Base-by-base conservation (phyloP, 2,329 filamentous ascomycete species). In the Phyllosticta ampelicida region DNA sequence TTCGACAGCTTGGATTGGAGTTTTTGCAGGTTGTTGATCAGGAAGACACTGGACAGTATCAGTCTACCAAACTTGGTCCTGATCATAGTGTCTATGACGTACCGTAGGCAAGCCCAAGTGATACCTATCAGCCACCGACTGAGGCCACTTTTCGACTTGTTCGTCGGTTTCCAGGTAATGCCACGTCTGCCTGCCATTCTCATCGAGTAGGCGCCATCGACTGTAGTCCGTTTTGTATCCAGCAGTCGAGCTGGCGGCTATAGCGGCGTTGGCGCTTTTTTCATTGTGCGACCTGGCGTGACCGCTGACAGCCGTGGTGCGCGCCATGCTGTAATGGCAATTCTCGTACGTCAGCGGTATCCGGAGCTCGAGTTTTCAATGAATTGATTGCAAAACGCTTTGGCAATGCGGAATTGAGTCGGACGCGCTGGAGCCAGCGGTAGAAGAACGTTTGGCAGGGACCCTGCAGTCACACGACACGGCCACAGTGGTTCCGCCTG, bases 151-250 rank as follows among this genome's bases (percentile, higher is more conserved):
- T 65, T 87, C 77, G 8, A 79, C 74, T 58, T 88, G 84, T 60
- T 89, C 79, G 56, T 94, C 86, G 9, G 83, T 82, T 62, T 81
- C 75, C 2, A 99, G 77, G 69, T 97, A 99, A 67, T 94, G 88
- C 94, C 94, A 99, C 54, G 89, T 96, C 66, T 96, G 90, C 58
- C 88, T 81, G 53, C 94, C 92, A 55, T 83, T 80, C 60, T 95
- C 89, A 67, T 95, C 86, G 61, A 84, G 81, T 69, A 97, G 75
- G 61, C 94, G 83, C 94, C 94, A 99, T 72, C 87, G 80, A 8
- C 83, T 81, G 63, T 83, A 82, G 72, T 99, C 92, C 4, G 90
- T 96, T 67, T 81, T 83, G 13, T 60, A 66, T 51, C 36, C 51
- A 48, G 23, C 23, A 51, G 36, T 58, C 51, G 55, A 53, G 18